These are phyloP conservation scores for Adansonia rubrostipa DNA, from an alignment of 441 rosid genomes.

Conservation along the genomic window DNA sequence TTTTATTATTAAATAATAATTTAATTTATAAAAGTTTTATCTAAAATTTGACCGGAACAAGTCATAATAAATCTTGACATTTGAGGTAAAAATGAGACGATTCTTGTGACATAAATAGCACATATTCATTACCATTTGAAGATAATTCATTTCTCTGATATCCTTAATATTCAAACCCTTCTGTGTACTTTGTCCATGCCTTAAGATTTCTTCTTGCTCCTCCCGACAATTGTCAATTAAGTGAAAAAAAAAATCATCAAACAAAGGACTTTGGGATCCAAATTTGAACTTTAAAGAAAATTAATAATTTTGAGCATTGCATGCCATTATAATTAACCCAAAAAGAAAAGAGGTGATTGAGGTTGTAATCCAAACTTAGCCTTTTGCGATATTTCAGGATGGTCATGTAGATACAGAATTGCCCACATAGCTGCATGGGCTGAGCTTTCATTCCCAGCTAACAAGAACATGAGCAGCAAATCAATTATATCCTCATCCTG, in stretches of 20 bases:
- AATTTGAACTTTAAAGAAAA: neutral
- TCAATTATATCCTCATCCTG: conserved; percentile 31
- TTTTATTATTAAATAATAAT: no score
- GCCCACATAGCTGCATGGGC: conserved; percentile 40
- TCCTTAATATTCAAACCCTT: conserved; percentile 31
- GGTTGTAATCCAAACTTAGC: conserved; percentile 29
- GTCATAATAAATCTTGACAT: neutral
- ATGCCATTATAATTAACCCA: neutral
- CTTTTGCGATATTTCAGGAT: conserved; percentile 29
- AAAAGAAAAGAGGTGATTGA: neutral
- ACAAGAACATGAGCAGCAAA: conserved; percentile 29
- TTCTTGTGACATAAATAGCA: neutral
- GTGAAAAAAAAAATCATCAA: neutral
- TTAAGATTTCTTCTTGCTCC: conserved; percentile 34
- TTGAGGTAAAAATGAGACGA: neutral
- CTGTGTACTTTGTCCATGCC: conserved; percentile 25
- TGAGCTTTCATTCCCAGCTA: conserved; percentile 40
- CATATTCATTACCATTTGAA: conserved; percentile 23
- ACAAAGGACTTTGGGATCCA: neutral
- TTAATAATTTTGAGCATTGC: neutral
- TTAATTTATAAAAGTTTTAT: no score
- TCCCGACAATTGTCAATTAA: conserved; percentile 13
- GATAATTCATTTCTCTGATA: conserved; percentile 34
- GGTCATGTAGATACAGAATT: conserved; percentile 19
- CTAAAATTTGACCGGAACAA: no score